A percentile compares a stretch with the other conserved stretches of the same genome.
These are phyloP conservation scores for Pyrus hybrid DNA, from an alignment of 331 rosid genomes.

Conservation along the genomic window DNA sequence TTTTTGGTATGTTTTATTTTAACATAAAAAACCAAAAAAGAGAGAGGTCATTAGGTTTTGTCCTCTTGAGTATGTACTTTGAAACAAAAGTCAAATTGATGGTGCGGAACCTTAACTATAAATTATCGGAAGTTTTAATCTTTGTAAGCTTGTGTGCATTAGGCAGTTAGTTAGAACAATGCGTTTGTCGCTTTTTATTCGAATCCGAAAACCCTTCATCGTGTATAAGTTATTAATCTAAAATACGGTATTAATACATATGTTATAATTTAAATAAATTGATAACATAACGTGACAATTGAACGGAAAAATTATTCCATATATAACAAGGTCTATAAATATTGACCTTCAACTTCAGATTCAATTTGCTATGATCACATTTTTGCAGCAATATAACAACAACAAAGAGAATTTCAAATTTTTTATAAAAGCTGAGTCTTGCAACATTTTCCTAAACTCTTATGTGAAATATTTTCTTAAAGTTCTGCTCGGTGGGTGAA, in stretches of 20 bases:
- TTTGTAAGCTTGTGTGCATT: background rate
- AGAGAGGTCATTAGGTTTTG: background rate
- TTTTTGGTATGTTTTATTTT: too few species aligned
- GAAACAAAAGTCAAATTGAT: background rate
- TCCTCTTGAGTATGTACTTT: background rate
- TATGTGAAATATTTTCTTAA: too few species aligned
- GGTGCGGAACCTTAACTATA: too few species aligned
- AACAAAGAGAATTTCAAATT: background rate
- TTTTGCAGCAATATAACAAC: too few species aligned
- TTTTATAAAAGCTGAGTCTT: too few species aligned
- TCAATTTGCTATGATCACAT: background rate
- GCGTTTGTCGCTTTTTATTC: accelerated
- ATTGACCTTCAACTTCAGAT: background rate
- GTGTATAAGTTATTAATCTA: too few species aligned
- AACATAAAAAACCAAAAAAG: background rate
- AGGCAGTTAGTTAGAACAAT: background rate
- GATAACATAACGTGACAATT: too few species aligned
- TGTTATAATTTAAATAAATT: background rate
- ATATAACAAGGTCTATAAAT: background rate
- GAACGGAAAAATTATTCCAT: too few species aligned
- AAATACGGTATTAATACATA: too few species aligned
- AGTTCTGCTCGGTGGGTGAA: too few species aligned
- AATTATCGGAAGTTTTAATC: background rate
- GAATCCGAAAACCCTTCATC: too few species aligned
- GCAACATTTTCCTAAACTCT: too few species aligned